Evolutionary conservation across 2,329 filamentous ascomycete genomes (phyloP), one percentile per base, ranked within the genome.

Genomic region (Dactylellina leptospora): DNA sequence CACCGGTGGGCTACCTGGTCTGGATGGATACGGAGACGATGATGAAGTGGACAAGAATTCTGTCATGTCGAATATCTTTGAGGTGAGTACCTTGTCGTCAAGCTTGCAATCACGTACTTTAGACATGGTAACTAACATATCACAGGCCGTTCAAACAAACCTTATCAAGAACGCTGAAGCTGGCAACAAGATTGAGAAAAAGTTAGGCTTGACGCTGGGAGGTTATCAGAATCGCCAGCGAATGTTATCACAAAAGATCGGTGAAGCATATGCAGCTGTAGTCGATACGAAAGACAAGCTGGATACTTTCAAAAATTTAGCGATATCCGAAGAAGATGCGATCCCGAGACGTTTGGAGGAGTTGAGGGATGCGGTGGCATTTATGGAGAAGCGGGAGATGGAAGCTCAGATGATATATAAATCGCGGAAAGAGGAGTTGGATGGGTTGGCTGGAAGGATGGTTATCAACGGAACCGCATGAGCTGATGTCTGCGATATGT

Each of bases 141-240:
- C 36, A 6, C 61, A 90, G 88, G 84, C 84, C 47, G 85, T 92
- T 1, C 90, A 95, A 80, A 86, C 90, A 48, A 83, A 85, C 5
- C 90, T 96, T 74, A 85, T 90, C 76, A 82, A 85, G 1, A 87
- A 88, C 0, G 95, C 93, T 1, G 88, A 93, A 76, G 85, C 88
- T 64, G 91, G 90, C 59, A 91, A 92, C 78, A 96, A 93, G 80
- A 83, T 96, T 0, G 93, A 97, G 81, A 96, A 96, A 85, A 97
- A 95, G 81, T 85, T 99, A n/a, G 84, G 85, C 0, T 84, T 96
- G 59, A 89, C 95, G 77, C 87, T 96, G 1, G 93, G 93, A 22
- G 95, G 95, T 11, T 99, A 99, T 81, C 88, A 93, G 79, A 88
- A 92, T 76, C 89, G 95, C 28, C 88, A 91, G 30, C 92, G 92